Evolutionary conservation across 1,284 basidiomycete genomes (phyloP), one percentile per base, ranked within the genome.

Genomic region (Ustilago shanxiensis): DNA sequence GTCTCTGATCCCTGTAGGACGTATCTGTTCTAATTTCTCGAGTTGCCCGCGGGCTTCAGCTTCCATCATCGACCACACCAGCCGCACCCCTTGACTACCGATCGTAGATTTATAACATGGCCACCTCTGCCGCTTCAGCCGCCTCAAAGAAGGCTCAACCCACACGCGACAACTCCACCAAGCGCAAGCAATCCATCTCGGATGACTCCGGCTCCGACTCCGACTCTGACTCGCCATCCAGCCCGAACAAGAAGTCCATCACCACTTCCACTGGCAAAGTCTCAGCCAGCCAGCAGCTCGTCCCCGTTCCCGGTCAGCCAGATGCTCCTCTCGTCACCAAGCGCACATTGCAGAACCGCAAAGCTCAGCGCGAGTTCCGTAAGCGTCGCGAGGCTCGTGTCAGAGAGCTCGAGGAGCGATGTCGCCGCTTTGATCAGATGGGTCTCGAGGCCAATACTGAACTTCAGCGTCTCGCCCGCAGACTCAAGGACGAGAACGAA

Each of bases 401-500:
- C 1, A 68, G 72, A 45, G 82, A 83, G 45, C 72, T 83, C 52
- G 82, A 83, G 56, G 82, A 82, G 59, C 66, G 80, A 66, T 80
- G 79, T 61, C 67, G 82, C 31, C 73, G 82, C 20, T 83, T 79
- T 61, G 80, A 83, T 41, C 77, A 83, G 69, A 81, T 82, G 77
- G 80, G 82, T 47, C 62, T 83, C 33, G 82, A 83, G 61, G 80
- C 82, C 73, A 83, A 83, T 64, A 45, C 68, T 14, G 80, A 82
- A 60, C 72, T 83, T 22, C 82, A 83, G 61, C 77, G 68, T 41
- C 69, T 81, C 0, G 80, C 82, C 28, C 63, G 67, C 41, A 62
- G 71, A 9, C 77, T 82, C 60, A 83, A 82, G 57, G 80, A 83
- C 20, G 82, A 83, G 66, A 83, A 83, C 71, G 82, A 83, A 47